Base-by-base conservation (phyloP, 768 basidiomycete genomes). In the Mycena rosella region DNA sequence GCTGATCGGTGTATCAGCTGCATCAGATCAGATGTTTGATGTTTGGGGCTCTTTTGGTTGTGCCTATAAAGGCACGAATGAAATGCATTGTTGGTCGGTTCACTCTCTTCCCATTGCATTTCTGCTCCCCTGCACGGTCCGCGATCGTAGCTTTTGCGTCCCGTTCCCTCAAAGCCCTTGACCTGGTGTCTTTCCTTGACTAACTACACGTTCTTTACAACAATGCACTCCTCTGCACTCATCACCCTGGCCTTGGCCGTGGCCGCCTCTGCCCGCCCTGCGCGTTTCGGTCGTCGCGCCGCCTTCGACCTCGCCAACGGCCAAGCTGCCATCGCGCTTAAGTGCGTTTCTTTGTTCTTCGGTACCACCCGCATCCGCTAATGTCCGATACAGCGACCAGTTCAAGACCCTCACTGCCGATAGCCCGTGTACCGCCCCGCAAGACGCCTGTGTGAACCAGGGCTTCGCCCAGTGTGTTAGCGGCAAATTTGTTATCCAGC, bases 391-490 rank as follows among this genome's bases (percentile, higher is more conserved):
- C 47, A 83, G 81, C 68, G 69, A 78, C 32, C 69, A 80, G 52
- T 82, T 83, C 68, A 75, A 77, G 68, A 76, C 74, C 9, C 76
- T 82, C 54, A 78, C 70, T 20, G 64, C 78, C 53, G 63, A 73
- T 38, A 78, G 78, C 14, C 72, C 83, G 15, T 82, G 84, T 63
- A 80, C 79, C 42, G 74, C 70, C 10, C 78, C 83, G 18, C 76
- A 84, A 53, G 72, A 83, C 42, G 87, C 88, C 10, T 91, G 89
- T 71, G 75, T 88, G 13, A 75, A 79, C 67, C 73, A 76, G 40
- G 67, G 82, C 36, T 86, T 90, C 63, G 88, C 89, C 1, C 87
- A 87, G 66, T 91, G 90, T 72, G 86, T 86, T 18, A 77, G 75
- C 32, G 87, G 86, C 59, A 81, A 80, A 62, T 83, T 84, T 60